A percentile compares a stretch with the other conserved stretches of the same genome.
These are phyloP conservation scores for Fusarium dimerum DNA, from an alignment of 2,329 filamentous ascomycete genomes.

Conservation along the genomic window DNA sequence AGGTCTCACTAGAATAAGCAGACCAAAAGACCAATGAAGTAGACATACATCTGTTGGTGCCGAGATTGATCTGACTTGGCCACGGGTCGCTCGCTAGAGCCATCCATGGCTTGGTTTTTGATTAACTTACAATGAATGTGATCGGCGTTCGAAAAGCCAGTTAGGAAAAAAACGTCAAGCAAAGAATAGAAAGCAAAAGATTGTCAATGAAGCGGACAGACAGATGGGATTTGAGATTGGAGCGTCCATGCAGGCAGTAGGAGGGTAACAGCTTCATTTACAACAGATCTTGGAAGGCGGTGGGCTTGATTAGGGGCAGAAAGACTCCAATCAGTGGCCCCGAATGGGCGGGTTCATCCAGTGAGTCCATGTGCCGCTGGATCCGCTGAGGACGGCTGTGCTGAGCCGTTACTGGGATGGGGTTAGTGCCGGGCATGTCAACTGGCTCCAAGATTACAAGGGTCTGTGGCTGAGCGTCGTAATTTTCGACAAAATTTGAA, in stretches of 20 bases:
- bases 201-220: not conserved
- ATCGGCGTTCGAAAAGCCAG: not conserved
- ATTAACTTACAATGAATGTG: not conserved
- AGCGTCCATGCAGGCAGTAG: not conserved
- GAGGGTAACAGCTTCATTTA: not conserved
- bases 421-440: constrained; percentile 14
- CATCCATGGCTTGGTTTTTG: not conserved
- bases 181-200: not conserved
- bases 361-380: constrained; percentile 30
- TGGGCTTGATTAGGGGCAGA: constrained; percentile 2
- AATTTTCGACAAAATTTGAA: constrained; percentile 1
- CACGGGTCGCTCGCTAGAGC: not conserved
- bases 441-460: constrained; percentile 20
- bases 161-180: not conserved
- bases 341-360: not conserved
- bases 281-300: not conserved
- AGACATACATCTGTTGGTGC: not conserved
- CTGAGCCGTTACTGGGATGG: constrained; percentile 19
- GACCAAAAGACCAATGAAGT: not conserved
- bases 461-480: constrained; percentile 27
- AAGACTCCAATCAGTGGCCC: not conserved
- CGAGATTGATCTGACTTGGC: not conserved
- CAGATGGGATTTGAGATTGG: not conserved
- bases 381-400: constrained; percentile 24
- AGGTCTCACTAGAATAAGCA: not conserved